phyloP scores from a whole-genome alignment of 352 stramenopile genomes.

The Phytophthora quininea region DNA sequence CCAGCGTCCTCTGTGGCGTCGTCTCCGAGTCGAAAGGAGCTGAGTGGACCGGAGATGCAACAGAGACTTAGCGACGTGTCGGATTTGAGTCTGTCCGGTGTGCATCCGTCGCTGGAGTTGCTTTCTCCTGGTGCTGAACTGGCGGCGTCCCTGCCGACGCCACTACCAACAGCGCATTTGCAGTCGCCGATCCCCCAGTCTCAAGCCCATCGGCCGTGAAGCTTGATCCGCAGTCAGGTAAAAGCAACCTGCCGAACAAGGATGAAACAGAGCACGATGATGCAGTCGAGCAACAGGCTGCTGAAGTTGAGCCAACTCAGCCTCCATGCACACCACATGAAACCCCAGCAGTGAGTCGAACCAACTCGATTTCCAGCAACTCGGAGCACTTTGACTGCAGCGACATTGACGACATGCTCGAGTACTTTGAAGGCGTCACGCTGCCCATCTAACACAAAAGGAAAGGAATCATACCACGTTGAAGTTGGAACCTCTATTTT shows the following conservation, averaged over 20 bases:
- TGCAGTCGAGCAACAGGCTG: not conserved
- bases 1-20: conserved; percentile 29
- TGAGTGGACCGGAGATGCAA: conserved; percentile 16
- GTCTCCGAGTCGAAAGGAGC: conserved; percentile 14
- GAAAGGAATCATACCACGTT: not conserved
- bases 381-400: conserved; percentile 41
- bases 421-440: conserved; percentile 76
- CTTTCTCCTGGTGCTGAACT: conserved; percentile 32
- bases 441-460: conserved; percentile 53
- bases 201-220: conserved; percentile 18
- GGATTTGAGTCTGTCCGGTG: not conserved
- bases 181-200: conserved; percentile 29
- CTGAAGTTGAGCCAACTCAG: not conserved
- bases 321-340: conserved; percentile 2
- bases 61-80: conserved; percentile 14
- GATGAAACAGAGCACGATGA: not conserved
- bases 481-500: too few relatives aligned
- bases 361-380: conserved; percentile 31
- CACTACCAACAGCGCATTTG: conserved; percentile 22
- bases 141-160: conserved; percentile 19
- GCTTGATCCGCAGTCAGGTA: conserved; percentile 9
- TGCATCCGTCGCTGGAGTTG: conserved; percentile 23
- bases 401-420: conserved; percentile 77
- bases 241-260: conserved; percentile 8
- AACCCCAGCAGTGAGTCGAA: conserved; percentile 6